Conservation (phyloP, 495 filamentous ascomycete genomes). For the Amphirosellinia nigrospora region DNA sequence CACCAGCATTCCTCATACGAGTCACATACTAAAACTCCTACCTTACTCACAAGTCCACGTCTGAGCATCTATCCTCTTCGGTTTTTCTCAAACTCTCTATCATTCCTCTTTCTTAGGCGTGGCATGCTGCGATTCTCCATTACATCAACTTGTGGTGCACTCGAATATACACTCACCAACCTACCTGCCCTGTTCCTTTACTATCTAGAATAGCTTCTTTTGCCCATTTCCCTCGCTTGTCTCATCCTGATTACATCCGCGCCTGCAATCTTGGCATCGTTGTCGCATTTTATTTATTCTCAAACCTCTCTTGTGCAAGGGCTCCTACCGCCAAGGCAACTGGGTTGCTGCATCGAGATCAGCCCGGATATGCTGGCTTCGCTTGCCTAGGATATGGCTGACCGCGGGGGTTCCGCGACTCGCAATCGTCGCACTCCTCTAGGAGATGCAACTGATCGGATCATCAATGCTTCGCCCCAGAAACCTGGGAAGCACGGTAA, state of each 20-base stretch:
- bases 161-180: not conserved
- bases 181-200: conserved; percentile 6
- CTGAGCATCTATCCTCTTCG: not conserved
- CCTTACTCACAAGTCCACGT: not conserved
- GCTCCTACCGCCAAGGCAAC: not conserved
- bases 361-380: conserved; percentile 28
- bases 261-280: not conserved
- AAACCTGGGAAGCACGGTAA: conserved; percentile 27
- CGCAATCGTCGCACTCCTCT: conserved; percentile 49
- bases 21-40: not conserved
- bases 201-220: conserved; percentile 8
- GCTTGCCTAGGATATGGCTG: conserved; percentile 43
- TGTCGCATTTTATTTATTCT: not conserved
- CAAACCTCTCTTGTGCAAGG: not conserved
- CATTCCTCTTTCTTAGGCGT: not conserved
- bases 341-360: not conserved
- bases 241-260: conserved; percentile 10
- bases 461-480: conserved; percentile 45
- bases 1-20: conserved; percentile 20
- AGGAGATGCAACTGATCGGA: conserved; percentile 54
- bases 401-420: conserved; percentile 33
- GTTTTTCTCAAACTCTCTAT: conserved; percentile 2
- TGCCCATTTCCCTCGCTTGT: conserved; percentile 13
- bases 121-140: not conserved
- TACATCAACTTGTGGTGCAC: conserved; percentile 8